Conservation (phyloP, 2,329 filamentous ascomycete genomes). For the Sporothrix globosa region DNA sequence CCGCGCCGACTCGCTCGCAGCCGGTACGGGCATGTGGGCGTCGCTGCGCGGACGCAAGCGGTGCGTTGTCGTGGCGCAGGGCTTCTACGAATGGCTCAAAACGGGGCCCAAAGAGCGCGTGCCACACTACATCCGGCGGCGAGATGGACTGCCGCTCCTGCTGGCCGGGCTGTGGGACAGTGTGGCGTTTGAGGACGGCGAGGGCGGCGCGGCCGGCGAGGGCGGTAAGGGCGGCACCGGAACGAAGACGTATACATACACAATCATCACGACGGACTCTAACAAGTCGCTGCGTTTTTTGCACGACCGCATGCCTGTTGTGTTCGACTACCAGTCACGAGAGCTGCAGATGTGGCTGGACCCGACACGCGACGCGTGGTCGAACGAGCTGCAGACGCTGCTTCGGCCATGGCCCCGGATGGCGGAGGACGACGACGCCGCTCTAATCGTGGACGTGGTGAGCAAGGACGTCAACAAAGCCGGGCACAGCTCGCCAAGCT, state of each 20-base stretch:
- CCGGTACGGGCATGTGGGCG: conserved; percentile 83
- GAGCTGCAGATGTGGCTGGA: conserved; percentile 77
- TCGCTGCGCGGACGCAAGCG: conserved; percentile 88
- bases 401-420: conserved; percentile 61
- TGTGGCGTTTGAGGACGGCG: conserved; percentile 47
- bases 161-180: conserved; percentile 93
- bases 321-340: conserved; percentile 75
- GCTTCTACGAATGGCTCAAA: conserved; percentile 96
- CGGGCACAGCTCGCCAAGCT: conserved; percentile 82
- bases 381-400: conserved; percentile 72
- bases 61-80: conserved; percentile 84
- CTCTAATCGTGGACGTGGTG: conserved; percentile 69
- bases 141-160: conserved; percentile 81
- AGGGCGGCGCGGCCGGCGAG: too few species aligned
- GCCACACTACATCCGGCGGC: conserved; percentile 80
- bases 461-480: conserved; percentile 90
- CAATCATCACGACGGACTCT: conserved; percentile 87
- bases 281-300: conserved; percentile 83
- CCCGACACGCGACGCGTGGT: conserved; percentile 72
- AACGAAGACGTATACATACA: conserved; percentile 74
- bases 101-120: conserved; percentile 75
- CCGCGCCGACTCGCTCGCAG: conserved; percentile 79
- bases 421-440: conserved; percentile 58
- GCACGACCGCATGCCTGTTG: conserved; percentile 94
- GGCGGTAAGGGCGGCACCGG: conserved; percentile 23